Conservation (phyloP, 2,329 filamentous ascomycete species). For the Albifimbria verrucaria region DNA sequence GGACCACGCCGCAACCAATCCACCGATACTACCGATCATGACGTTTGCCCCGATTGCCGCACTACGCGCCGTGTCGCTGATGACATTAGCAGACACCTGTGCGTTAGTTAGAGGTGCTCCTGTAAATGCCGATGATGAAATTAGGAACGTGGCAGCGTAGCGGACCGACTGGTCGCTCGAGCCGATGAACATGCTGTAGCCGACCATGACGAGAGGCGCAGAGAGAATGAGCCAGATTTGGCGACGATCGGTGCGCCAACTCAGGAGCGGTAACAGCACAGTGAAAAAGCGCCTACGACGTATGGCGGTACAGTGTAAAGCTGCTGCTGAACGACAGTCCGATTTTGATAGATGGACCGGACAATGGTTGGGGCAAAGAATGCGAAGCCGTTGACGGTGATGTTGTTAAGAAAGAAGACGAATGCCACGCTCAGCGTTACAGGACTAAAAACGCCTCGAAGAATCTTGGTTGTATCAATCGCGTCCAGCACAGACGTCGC, state of each 20-base stretch:
- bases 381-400: slow-evolving; percentile 60
- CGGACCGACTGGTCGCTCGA: slow-evolving; percentile 47
- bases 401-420: slow-evolving; percentile 63
- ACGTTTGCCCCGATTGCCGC: slow-evolving; percentile 63
- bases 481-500: slow-evolving; percentile 62
- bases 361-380: slow-evolving; percentile 32
- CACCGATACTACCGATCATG: slow-evolving; percentile 73
- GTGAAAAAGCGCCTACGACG: slow-evolving; percentile 65
- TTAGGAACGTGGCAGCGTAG: slow-evolving; percentile 69
- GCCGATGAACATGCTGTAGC: slow-evolving; percentile 69
- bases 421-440: slow-evolving; percentile 54
- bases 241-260: slow-evolving; percentile 58
- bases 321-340: slow-evolving; percentile 58
- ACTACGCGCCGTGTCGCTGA: slow-evolving; percentile 66
- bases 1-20: slow-evolving; percentile 62
- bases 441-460: slow-evolving; percentile 62
- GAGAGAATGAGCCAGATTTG: slow-evolving; percentile 58
- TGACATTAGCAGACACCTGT: slow-evolving; percentile 66
- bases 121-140: slow-evolving; percentile 61
- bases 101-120: slow-evolving; percentile 65
- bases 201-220: slow-evolving; percentile 63
- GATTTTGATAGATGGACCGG: slow-evolving; percentile 60
- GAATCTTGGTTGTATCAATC: slow-evolving; percentile 55
- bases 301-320: slow-evolving; percentile 70
- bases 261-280: slow-evolving; percentile 56